Percentiles rank a stretch among this genome's conserved stretches.
phyloP scores from a whole-genome alignment of 257 asterid species.

The Agastache rugosa region DNA sequence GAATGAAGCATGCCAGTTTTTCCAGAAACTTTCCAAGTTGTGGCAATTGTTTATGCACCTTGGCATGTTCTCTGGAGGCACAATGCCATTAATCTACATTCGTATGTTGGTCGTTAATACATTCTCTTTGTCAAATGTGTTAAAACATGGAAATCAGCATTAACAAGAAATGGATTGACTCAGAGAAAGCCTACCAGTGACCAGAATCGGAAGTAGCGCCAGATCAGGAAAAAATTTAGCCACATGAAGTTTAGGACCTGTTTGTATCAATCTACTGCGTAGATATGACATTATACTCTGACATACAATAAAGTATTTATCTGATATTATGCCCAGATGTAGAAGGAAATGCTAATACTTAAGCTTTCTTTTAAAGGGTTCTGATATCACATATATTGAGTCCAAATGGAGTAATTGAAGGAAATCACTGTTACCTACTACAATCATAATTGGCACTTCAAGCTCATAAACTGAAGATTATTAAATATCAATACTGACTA shows the following conservation, averaged over 20 bases:
- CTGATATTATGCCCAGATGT: constrained; percentile 17
- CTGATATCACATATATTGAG: constrained; percentile 18
- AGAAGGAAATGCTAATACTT: constrained; percentile 1
- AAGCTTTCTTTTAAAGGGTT: constrained; percentile 6
- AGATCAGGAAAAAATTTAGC: constrained; percentile 92
- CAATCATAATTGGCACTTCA: constrained; percentile 17
- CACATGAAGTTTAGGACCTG: constrained; percentile 98
- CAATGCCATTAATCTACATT: constrained; percentile 88
- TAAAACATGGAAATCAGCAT: constrained; percentile 14
- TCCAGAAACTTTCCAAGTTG: constrained; percentile 93
- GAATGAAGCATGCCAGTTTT: constrained; percentile 98
- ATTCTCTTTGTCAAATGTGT: constrained; percentile 28
- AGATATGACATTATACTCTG: constrained; percentile 23
- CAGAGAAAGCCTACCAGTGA: constrained; percentile 68
- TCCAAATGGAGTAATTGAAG: constrained; percentile 17
- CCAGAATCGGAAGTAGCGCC: constrained; percentile 97
- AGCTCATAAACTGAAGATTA: constrained; percentile 19
- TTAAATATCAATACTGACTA: background rate
- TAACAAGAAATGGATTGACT: constrained; percentile 17
- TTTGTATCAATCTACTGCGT: constrained; percentile 30
- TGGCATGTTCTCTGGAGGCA: constrained; percentile 97
- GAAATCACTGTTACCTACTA: constrained; percentile 17
- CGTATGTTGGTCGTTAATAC: constrained; percentile 26
- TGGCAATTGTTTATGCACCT: constrained; percentile 90
- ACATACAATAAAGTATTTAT: background rate